Conservation (phyloP, 306 rosid genomes). For the Glycine soja region DNA sequence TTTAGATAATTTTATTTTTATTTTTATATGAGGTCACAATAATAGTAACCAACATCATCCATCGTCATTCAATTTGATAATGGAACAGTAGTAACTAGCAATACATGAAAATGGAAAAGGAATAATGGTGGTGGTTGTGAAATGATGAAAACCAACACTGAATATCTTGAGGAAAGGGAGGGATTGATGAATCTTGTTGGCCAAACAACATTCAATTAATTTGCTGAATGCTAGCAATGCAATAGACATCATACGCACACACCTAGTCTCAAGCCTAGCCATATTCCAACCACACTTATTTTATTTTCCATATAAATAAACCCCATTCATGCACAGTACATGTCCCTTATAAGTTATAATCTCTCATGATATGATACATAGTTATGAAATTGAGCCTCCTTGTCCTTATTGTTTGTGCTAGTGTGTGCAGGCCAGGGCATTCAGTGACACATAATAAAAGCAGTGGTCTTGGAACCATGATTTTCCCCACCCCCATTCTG, state of each 20-base stretch:
- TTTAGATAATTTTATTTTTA: too few relatives aligned
- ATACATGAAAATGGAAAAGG: slow-evolving; percentile 36
- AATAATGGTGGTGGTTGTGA: slow-evolving; percentile 56
- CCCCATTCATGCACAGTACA: slow-evolving; percentile 47
- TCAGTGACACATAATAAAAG: slow-evolving; percentile 48
- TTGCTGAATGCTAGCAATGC: slow-evolving; percentile 24
- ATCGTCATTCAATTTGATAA: slow-evolving; percentile 44
- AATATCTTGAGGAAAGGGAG: slow-evolving; percentile 33
- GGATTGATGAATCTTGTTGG: slow-evolving; percentile 24
- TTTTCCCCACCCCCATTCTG: slow-evolving; percentile 71
- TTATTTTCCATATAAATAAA: slow-evolving; percentile 1
- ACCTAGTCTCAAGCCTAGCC: neutral
- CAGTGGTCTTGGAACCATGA: slow-evolving; percentile 64
- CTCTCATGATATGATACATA: neutral
- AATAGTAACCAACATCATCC: slow-evolving; percentile 42
- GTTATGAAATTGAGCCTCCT: neutral
- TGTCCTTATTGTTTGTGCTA: slow-evolving; percentile 46
- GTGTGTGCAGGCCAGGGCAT: slow-evolving; percentile 42
- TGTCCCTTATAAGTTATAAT: slow-evolving; percentile 28
- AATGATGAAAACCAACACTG: slow-evolving; percentile 54
- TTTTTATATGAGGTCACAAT: slow-evolving; percentile 39
- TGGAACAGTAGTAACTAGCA: slow-evolving; percentile 20
- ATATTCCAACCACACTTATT: slow-evolving; percentile 14
- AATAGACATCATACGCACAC: slow-evolving; percentile 37
- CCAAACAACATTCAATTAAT: slow-evolving; percentile 51